phyloP scores from a whole-genome alignment of 345 rosid genomes.

The Schrenkiella parvula region DNA sequence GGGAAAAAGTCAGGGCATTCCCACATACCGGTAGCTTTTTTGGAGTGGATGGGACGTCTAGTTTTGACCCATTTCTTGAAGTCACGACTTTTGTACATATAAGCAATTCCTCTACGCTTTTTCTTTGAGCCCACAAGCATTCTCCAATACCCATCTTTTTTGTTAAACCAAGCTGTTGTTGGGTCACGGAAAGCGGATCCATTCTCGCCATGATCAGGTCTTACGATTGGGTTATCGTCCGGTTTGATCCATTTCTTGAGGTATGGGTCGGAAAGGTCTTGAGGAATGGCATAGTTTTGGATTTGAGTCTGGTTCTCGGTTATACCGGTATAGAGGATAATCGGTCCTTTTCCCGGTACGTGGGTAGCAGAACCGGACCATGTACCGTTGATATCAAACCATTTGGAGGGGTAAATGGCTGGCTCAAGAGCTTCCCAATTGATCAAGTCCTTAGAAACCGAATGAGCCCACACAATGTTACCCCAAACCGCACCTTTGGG shows the following conservation, averaged over 20 bases:
- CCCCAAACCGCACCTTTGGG: slow-evolving; percentile 93
- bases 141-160: slow-evolving; percentile 56
- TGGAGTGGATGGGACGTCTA: slow-evolving; percentile 54
- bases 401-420: slow-evolving; percentile 58
- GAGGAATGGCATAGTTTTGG: slow-evolving; percentile 75
- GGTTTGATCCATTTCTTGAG: slow-evolving; percentile 82
- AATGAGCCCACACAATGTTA: slow-evolving; percentile 90
- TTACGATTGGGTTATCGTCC: slow-evolving; percentile 52
- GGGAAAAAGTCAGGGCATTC: slow-evolving; percentile 93
- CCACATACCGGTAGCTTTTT: slow-evolving; percentile 81
- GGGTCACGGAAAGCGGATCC: slow-evolving; percentile 87
- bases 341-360: slow-evolving; percentile 52
- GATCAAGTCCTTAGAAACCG: slow-evolving; percentile 75
- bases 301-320: slow-evolving; percentile 45
- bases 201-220: slow-evolving; percentile 45
- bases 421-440: slow-evolving; percentile 69
- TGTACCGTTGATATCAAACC: slow-evolving; percentile 65
- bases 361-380: slow-evolving; percentile 93
- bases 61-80: slow-evolving; percentile 63
- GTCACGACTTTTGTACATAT: slow-evolving; percentile 62
- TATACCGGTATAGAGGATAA: slow-evolving; percentile 75
- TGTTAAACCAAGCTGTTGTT: slow-evolving; percentile 71
- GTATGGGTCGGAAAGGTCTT: slow-evolving; percentile 64
- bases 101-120: slow-evolving; percentile 54
- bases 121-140: slow-evolving; percentile 51